phyloP scores from a whole-genome alignment of 2,329 filamentous ascomycete species.

The Diaporthe australafricana region DNA sequence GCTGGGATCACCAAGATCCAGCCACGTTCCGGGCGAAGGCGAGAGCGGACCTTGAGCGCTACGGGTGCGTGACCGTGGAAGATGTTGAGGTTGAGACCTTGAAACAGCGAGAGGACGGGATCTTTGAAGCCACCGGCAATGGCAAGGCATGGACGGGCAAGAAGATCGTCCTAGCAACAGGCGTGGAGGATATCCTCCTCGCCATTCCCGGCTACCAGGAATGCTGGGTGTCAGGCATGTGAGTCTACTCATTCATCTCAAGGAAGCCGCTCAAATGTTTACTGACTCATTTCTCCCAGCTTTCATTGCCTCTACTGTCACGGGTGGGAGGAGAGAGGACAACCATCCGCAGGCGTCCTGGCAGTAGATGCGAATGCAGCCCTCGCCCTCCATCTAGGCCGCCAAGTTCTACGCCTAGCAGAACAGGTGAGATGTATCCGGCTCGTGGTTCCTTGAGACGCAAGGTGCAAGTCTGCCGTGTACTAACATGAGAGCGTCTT shows the following conservation, averaged over 20 bases:
- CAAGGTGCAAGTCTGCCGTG: too few relatives aligned
- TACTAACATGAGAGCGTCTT: too few relatives aligned
- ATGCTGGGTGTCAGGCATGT: not conserved
- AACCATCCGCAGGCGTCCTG: not conserved
- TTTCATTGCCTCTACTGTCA: not conserved
- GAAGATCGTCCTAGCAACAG: not conserved
- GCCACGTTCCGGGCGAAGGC: not conserved
- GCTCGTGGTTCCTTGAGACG: too few relatives aligned
- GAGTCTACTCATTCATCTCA: too few relatives aligned
- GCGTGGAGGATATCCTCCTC: not conserved
- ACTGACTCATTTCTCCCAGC: not conserved
- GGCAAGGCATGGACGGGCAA: too few relatives aligned
- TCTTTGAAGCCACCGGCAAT: too few relatives aligned
- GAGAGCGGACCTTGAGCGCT: not conserved
- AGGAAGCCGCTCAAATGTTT: not conserved
- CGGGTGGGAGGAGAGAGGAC: not conserved
- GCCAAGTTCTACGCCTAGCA: too few relatives aligned
- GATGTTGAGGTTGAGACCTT: too few relatives aligned
- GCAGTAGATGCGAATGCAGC: too few relatives aligned
- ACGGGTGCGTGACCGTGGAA: not conserved
- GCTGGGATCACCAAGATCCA: not conserved
- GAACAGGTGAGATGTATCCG: too few relatives aligned
- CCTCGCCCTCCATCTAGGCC: too few relatives aligned
- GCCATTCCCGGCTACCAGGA: not conserved
- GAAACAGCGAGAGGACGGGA: too few relatives aligned